Evolutionary conservation across 2,329 filamentous ascomycete genomes (phyloP).

Genomic region (Hansfordia pulvinata): DNA sequence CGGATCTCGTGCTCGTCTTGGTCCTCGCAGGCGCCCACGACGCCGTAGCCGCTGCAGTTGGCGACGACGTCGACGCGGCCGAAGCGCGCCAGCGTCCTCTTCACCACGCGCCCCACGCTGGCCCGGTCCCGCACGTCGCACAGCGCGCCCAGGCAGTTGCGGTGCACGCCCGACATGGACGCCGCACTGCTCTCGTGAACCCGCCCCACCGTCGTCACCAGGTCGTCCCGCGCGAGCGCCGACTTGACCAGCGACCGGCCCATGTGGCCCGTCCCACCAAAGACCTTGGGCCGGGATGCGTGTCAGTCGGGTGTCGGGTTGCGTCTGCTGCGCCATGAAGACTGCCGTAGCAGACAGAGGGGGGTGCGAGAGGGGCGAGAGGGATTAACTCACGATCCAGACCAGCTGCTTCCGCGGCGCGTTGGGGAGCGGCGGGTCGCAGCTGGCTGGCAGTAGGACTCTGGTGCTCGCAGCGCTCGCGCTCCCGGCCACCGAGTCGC

Average conservation of each 20-base stretch:
- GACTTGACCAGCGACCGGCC: conserved; percentile 79
- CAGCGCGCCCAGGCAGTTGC: conserved; percentile 64
- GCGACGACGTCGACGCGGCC: conserved; percentile 77
- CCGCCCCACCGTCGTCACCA: conserved; percentile 76
- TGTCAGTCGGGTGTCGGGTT: conserved; percentile 1
- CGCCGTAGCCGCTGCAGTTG: conserved; percentile 90
- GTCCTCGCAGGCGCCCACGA: conserved; percentile 92
- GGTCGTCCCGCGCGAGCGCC: conserved; percentile 67
- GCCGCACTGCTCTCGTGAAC: conserved; percentile 62
- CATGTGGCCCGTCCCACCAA: conserved; percentile 95
- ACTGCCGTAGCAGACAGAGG: conserved; percentile 1
- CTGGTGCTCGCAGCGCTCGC: too few species aligned
- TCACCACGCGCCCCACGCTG: conserved; percentile 61
- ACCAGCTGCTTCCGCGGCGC: conserved; percentile 63
- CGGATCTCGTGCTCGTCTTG: conserved; percentile 91
- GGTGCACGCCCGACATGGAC: conserved; percentile 58
- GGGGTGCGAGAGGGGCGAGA: conserved; percentile 1
- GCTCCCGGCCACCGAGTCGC: too few species aligned
- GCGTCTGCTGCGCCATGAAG: neutral
- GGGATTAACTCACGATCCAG: conserved; percentile 60
- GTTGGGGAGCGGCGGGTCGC: conserved; percentile 64
- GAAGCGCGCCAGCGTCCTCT: conserved; percentile 59
- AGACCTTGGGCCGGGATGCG: conserved; percentile 44
- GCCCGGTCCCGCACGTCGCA: conserved; percentile 80
- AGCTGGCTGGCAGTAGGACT: conserved; percentile 68